Evolutionary conservation across 2,329 filamentous ascomycete genomes (phyloP).

Genomic region (Scolecobasidium constrictum): DNA sequence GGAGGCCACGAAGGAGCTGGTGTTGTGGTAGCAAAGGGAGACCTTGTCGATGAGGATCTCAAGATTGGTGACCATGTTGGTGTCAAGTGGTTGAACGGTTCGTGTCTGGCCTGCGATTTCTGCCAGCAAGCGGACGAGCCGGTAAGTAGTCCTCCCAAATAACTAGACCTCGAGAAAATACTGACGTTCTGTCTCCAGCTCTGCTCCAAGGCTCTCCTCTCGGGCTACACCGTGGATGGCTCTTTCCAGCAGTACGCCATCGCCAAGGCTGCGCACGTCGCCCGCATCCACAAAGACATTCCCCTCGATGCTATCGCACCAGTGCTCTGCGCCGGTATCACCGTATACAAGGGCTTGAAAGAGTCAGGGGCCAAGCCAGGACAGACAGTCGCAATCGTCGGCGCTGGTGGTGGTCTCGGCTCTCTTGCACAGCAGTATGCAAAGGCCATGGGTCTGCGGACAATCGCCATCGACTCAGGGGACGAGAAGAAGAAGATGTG

Average conservation of each 20-base stretch:
- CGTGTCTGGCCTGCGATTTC: constrained; percentile 73
- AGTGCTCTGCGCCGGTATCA: constrained; percentile 75
- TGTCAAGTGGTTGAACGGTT: constrained; percentile 78
- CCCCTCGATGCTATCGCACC: constrained; percentile 68
- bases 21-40: constrained; percentile 68
- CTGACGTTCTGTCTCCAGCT: no score
- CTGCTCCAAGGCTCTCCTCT: constrained; percentile 63
- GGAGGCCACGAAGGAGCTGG: constrained; percentile 74
- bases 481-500: constrained; percentile 68
- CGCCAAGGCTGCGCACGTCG: constrained; percentile 76
- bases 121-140: constrained; percentile 75
- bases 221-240: constrained; percentile 87
- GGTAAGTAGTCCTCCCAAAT: constrained; percentile 4
- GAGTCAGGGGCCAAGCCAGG: constrained; percentile 66
- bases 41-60: constrained; percentile 66
- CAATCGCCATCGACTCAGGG: constrained; percentile 74
- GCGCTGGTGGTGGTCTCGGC: constrained; percentile 75
- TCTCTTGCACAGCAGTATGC: constrained; percentile 77
- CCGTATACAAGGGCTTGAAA: constrained; percentile 86
- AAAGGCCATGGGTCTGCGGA: constrained; percentile 74
- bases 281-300: constrained; percentile 67
- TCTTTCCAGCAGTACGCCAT: constrained; percentile 89
- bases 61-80: constrained; percentile 77
- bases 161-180: not conserved
- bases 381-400: constrained; percentile 73